Evolutionary conservation across 495 filamentous ascomycete species (phyloP).

Genomic region (Hyaloscypha hepaticicola): DNA sequence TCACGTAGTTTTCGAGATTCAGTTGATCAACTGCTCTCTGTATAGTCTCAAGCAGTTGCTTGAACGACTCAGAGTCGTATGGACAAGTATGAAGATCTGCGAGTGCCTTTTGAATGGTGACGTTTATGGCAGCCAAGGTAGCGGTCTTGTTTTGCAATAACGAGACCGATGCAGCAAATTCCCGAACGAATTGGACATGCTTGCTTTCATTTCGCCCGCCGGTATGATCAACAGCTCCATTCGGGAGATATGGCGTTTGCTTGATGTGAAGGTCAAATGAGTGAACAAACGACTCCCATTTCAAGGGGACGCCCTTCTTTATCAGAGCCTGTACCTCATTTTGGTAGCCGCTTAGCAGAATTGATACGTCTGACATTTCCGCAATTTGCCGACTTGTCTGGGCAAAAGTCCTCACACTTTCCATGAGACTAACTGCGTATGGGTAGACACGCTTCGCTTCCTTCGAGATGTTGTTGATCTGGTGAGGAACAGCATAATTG

Average conservation of each 20-base stretch:
- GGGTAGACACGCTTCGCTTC: constrained; percentile 97
- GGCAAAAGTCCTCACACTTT: constrained; percentile 84
- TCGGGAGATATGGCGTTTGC: constrained; percentile 53
- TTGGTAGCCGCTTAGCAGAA: constrained; percentile 84
- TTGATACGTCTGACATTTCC: constrained; percentile 80
- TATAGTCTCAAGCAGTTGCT: constrained; percentile 74
- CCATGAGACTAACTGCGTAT: constrained; percentile 96
- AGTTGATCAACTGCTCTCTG: constrained; percentile 91
- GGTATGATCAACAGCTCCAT: constrained; percentile 58
- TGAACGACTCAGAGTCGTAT: constrained; percentile 74
- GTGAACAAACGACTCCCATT: constrained; percentile 97
- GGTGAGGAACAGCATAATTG: constrained; percentile 87
- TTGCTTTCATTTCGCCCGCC: constrained; percentile 73
- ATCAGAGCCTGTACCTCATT: constrained; percentile 82
- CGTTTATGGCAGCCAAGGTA: constrained; percentile 72
- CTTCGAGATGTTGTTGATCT: constrained; percentile 91
- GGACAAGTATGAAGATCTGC: constrained; percentile 81
- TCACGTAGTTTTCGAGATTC: constrained; percentile 92
- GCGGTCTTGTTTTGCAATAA: constrained; percentile 82
- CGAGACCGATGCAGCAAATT: constrained; percentile 83
- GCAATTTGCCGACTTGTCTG: constrained; percentile 82
- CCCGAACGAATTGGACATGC: constrained; percentile 92
- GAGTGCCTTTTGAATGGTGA: constrained; percentile 79
- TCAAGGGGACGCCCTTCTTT: constrained; percentile 78
- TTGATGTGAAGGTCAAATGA: constrained; percentile 91